phyloP scores from a whole-genome alignment of 1,284 basidiomycete species.

The Calocybe gambosa region DNA sequence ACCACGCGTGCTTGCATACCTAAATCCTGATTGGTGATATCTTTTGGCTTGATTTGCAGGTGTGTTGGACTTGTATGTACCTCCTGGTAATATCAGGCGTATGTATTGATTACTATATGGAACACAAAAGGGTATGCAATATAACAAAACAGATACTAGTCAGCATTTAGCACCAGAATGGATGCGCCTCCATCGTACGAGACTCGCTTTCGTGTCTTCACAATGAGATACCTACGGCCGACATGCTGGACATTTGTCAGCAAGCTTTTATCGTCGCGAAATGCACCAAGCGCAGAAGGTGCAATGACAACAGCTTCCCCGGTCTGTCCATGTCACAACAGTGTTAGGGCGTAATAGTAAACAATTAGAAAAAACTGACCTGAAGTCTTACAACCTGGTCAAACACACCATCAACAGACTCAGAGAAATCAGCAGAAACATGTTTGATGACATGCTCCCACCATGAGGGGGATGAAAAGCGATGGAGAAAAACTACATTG shows the following conservation, averaged over 20 bases:
- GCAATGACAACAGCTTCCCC: slow-evolving; percentile 62
- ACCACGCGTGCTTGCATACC: slow-evolving; percentile 3
- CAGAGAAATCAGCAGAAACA: slow-evolving; percentile 54
- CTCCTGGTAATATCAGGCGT: too few relatives aligned
- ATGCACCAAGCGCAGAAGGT: slow-evolving; percentile 49
- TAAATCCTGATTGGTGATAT: not conserved
- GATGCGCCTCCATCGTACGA: slow-evolving; percentile 62
- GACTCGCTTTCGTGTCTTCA: slow-evolving; percentile 54
- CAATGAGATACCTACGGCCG: slow-evolving; percentile 49
- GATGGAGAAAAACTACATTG: slow-evolving; percentile 55
- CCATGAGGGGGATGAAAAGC: slow-evolving; percentile 72
- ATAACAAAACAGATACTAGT: not conserved
- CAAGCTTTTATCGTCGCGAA: slow-evolving; percentile 15
- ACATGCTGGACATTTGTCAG: slow-evolving; percentile 23
- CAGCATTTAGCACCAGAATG: slow-evolving; percentile 35
- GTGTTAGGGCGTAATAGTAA: not conserved
- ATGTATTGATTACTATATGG: too few relatives aligned
- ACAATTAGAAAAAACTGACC: slow-evolving; percentile 28
- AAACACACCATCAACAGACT: slow-evolving; percentile 54
- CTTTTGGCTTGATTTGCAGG: not conserved
- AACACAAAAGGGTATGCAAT: too few relatives aligned
- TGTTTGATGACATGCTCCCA: slow-evolving; percentile 63
- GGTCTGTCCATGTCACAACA: slow-evolving; percentile 34
- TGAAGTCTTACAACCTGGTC: slow-evolving; percentile 59
- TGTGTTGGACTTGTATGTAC: too few relatives aligned